phyloP scores from a whole-genome alignment of 345 rosid species.

The Pistacia atlantica region DNA sequence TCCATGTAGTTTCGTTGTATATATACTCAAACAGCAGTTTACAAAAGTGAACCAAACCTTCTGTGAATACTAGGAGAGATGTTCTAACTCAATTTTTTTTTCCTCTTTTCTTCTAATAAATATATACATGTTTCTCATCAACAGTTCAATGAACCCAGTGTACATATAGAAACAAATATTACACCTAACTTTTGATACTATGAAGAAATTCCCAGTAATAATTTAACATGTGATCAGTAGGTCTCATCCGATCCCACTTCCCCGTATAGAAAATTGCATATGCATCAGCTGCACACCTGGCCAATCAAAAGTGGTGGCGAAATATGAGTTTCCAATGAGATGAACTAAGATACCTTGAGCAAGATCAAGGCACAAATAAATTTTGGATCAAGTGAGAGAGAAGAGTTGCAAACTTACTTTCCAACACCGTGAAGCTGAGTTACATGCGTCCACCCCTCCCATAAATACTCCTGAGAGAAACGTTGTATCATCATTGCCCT shows the following conservation, averaged over 20 bases:
- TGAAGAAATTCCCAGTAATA: conserved; percentile 65
- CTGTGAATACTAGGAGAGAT: no score
- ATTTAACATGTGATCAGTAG: conserved; percentile 70
- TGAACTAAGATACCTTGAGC: neutral
- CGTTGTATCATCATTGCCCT: conserved; percentile 58
- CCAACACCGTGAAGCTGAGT: conserved; percentile 79
- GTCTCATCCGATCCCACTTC: conserved; percentile 65
- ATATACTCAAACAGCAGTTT: no score
- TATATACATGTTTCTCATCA: no score
- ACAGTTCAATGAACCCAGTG: no score
- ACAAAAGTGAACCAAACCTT: no score
- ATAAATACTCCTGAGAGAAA: conserved; percentile 65
- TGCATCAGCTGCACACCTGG: conserved; percentile 88
- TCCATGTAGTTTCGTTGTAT: no score
- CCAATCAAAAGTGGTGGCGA: conserved; percentile 6
- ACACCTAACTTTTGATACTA: neutral
- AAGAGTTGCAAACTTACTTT: conserved; percentile 42
- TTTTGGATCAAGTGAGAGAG: neutral
- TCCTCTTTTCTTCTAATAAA: no score
- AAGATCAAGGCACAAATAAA: neutral
- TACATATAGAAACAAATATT: neutral
- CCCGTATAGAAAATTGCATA: conserved; percentile 90
- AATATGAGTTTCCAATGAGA: neutral
- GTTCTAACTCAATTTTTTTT: no score
- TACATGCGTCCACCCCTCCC: conserved; percentile 73